Conservation (phyloP, 1,284 basidiomycete species). For the Apiotrichum domesticum region DNA sequence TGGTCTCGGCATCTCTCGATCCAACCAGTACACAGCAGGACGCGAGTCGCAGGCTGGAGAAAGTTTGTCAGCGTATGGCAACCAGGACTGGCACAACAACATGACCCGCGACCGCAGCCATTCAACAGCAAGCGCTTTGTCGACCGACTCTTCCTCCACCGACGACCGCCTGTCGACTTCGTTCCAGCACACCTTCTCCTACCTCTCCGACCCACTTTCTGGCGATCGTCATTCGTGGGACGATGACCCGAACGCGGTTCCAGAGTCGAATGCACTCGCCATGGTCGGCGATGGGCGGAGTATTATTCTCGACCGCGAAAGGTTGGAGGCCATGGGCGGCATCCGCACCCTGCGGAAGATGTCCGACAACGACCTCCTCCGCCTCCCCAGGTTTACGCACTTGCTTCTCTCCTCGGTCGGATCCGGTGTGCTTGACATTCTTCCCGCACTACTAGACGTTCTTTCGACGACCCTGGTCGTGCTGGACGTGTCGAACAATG, state of each 20-base stretch:
- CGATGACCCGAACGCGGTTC: slow-evolving; percentile 1
- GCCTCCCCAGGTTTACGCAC: slow-evolving; percentile 70
- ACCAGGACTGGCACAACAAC: not conserved
- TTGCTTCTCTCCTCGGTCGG: slow-evolving; percentile 70
- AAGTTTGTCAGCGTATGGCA: not conserved
- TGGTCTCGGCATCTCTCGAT: slow-evolving; percentile 8
- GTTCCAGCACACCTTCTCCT: slow-evolving; percentile 16
- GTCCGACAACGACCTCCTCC: slow-evolving; percentile 16
- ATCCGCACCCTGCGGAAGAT: slow-evolving; percentile 21
- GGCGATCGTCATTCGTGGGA: slow-evolving; percentile 21
- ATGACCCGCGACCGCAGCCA: slow-evolving; percentile 28
- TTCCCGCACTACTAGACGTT: slow-evolving; percentile 61
- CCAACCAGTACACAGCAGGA: not conserved
- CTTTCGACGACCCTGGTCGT: slow-evolving; percentile 72
- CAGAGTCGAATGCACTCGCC: slow-evolving; percentile 33
- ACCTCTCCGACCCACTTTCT: slow-evolving; percentile 6
- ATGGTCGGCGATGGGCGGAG: slow-evolving; percentile 42
- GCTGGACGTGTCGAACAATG: slow-evolving; percentile 82
- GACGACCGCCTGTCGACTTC: slow-evolving; percentile 11
- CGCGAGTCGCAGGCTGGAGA: not conserved
- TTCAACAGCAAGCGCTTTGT: slow-evolving; percentile 28
- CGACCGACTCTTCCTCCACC: slow-evolving; percentile 6
- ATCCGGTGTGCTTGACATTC: slow-evolving; percentile 63
- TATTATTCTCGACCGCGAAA: slow-evolving; percentile 32
- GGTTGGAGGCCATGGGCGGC: slow-evolving; percentile 40